phyloP scores from a whole-genome alignment of 441 rosid genomes.

The Bruguiera hainesii region DNA sequence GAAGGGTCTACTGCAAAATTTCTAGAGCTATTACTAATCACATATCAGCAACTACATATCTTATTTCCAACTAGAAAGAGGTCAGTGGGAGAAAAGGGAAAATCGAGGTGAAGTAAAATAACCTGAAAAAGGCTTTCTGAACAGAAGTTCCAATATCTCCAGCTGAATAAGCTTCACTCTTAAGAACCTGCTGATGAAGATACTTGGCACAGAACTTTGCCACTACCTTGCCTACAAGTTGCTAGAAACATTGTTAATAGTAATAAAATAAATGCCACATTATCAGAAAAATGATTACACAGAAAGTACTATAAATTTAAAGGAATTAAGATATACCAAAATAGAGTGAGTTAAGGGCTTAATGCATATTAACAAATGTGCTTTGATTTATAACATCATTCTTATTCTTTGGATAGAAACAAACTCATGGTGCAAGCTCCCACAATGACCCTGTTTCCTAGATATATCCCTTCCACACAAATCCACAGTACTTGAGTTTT shows the following conservation, averaged over 20 bases:
- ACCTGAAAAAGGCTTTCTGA: slow-evolving; percentile 84
- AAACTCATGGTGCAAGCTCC: background rate
- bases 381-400: background rate
- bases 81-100: background rate
- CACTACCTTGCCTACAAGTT: slow-evolving; percentile 76
- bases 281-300: background rate
- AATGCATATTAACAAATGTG: no score
- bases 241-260: slow-evolving; percentile 10
- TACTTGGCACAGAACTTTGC: slow-evolving; percentile 88
- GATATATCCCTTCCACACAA: background rate
- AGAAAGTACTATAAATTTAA: no score
- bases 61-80: background rate
- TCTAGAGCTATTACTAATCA: no score
- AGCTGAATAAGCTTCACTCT: slow-evolving; percentile 59
- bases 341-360: no score
- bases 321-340: no score
- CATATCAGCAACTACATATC: no score
- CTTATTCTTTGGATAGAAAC: background rate
- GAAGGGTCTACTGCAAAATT: no score
- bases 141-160: slow-evolving; percentile 72
- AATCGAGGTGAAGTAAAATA: slow-evolving; percentile 5
- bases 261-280: background rate
- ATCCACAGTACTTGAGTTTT: background rate
- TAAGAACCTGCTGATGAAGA: slow-evolving; percentile 81
- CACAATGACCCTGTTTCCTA: background rate